Base-by-base conservation (phyloP, 2,329 filamentous ascomycete genomes). In the Nemania abortiva region DNA sequence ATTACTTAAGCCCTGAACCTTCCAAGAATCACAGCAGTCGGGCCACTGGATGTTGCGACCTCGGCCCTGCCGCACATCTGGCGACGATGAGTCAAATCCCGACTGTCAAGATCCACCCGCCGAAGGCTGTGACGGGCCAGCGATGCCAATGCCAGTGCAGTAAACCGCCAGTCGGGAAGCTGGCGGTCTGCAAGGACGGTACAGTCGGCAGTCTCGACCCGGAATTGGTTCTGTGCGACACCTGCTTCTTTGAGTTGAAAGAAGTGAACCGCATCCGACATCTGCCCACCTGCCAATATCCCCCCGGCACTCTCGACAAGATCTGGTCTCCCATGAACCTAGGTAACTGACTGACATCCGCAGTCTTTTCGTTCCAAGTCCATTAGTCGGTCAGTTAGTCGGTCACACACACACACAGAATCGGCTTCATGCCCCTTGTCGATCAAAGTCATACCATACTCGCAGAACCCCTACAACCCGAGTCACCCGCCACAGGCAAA, bases 171-270 rank as follows among this genome's bases (percentile, higher is more conserved):
- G 18, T 47, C 11, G 59, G 50, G 31, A 68, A 60, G 49, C 45
- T 62, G 53, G 42, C 59, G 18, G 37, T 63, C n/a, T 63, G 56
- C 56, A 62, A 24, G 18, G 55, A 52, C 15, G 60, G 45, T 31
- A 39, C 27, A 11, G 59, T 65, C n/a, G 64, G 64, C 27, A 71
- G 55, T 42, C 58, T 55, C 55, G 69, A 71, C 22, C 69, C 62
- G 24, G 47, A 68, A 42, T 24, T 55, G 49, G 29, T 18, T 10
- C 29, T 70, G n/a, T 69, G 66, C 31, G 65, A 68, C 56, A 24
- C 65, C 57, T 71, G 66, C 29, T 66, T 52, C 55, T 65, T 58
- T 39, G 55, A 68, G 55, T 24, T 61, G 34, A 56, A 52, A 37
- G 37, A 59, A 10, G 20, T 63, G 55, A 64, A 59, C n/a, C 6